phyloP scores from a whole-genome alignment of 2,329 filamentous ascomycete species.

The Fusarium burgessii region DNA sequence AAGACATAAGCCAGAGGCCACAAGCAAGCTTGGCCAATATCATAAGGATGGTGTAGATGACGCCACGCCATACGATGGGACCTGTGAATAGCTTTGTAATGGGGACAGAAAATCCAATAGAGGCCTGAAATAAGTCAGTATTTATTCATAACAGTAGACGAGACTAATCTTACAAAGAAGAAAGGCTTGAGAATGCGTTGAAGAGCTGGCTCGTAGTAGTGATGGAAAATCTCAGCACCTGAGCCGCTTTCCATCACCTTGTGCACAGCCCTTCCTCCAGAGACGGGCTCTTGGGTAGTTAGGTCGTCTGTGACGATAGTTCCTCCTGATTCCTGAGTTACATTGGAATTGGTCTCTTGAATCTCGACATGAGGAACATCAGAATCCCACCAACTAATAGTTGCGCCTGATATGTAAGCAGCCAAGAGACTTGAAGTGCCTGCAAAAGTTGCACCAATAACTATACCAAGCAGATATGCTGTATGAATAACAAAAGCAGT shows the following conservation, averaged over 20 bases:
- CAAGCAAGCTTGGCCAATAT: slow-evolving; percentile 69
- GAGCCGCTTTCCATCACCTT: not conserved
- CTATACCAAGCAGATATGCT: slow-evolving; percentile 59
- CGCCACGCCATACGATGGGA: slow-evolving; percentile 75
- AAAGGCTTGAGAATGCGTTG: slow-evolving; percentile 73
- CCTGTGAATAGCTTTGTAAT: slow-evolving; percentile 76
- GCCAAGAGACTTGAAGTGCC: slow-evolving; percentile 73
- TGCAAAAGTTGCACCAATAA: slow-evolving; percentile 67
- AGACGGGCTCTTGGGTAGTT: not conserved
- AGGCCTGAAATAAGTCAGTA: slow-evolving; percentile 53
- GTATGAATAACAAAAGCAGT: slow-evolving; percentile 62
- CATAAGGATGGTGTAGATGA: slow-evolving; percentile 81
- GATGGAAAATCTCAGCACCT: slow-evolving; percentile 23
- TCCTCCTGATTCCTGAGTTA: not conserved
- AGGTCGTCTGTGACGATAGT: not conserved
- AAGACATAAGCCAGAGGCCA: slow-evolving; percentile 66
- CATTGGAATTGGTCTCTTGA: not conserved
- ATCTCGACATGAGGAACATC: slow-evolving; percentile 45
- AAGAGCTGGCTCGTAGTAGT: slow-evolving; percentile 53
- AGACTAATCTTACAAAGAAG: slow-evolving; percentile 69
- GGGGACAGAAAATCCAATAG: slow-evolving; percentile 82
- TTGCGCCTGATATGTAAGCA: slow-evolving; percentile 71
- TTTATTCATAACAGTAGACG: fast-evolving
- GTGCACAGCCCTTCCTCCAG: not conserved
- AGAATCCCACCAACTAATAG: slow-evolving; percentile 70